These are phyloP conservation scores for Serendipita sp. DNA, from an alignment of 768 basidiomycete species.

Conservation along the genomic window DNA sequence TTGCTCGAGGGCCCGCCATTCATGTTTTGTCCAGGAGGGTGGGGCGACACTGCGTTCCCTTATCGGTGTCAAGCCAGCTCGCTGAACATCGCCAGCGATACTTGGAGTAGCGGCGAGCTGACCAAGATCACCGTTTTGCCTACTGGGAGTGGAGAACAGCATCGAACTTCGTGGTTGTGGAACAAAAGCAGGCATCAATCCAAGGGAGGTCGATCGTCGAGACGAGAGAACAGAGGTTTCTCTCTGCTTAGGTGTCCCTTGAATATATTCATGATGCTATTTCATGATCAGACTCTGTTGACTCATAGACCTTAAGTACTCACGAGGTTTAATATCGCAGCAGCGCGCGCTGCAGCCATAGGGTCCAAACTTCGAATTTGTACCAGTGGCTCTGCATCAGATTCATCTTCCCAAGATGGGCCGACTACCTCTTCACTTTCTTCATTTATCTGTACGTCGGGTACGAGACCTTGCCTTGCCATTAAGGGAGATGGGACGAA, in stretches of 20 bases:
- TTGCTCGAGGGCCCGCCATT: neutral
- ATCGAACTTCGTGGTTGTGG: neutral
- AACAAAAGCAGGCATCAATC: neutral
- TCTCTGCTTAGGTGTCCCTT: neutral
- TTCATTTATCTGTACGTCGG: neutral
- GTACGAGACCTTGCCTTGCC: neutral
- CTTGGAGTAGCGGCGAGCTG: neutral
- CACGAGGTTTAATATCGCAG: constrained; percentile 1
- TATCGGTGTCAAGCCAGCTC: neutral
- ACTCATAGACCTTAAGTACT: neutral
- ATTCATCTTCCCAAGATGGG: constrained; percentile 2
- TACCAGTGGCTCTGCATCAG: constrained; percentile 2
- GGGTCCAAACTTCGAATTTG: neutral
- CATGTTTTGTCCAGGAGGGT: neutral
- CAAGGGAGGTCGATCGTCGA: neutral
- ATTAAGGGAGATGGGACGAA: neutral
- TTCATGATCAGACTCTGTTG: neutral
- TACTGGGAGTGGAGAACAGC: neutral
- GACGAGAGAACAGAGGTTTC: neutral
- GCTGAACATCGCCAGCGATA: neutral
- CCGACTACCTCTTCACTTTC: neutral
- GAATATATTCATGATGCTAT: constrained; percentile 4
- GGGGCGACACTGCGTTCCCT: neutral
- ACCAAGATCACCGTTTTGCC: neutral
- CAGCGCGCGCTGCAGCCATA: neutral